Percentiles rank a stretch among this genome's conserved stretches.
Evolutionary conservation across 2,329 filamentous ascomycete species (phyloP).

Genomic region (Dothideomycetes sp.): DNA sequence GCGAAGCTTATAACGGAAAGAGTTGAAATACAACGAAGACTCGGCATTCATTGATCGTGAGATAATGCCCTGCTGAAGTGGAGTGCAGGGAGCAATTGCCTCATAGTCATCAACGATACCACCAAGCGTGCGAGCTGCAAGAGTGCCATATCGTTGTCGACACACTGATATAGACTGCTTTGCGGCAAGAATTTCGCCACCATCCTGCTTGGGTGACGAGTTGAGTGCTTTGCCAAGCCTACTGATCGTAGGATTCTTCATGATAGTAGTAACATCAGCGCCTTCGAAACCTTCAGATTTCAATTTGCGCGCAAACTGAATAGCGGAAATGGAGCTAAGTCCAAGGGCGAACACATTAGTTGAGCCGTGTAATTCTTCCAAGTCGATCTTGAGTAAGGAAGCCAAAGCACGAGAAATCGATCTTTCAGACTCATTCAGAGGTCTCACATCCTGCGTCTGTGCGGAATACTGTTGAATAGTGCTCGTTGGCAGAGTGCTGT

Average conservation of each 20-base stretch:
- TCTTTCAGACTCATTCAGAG: slow-evolving; percentile 28
- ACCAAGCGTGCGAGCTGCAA: slow-evolving; percentile 42
- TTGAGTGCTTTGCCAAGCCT: slow-evolving; percentile 28
- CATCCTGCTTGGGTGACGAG: slow-evolving; percentile 7
- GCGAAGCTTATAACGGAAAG: slow-evolving; percentile 52
- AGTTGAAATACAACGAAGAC: slow-evolving; percentile 61
- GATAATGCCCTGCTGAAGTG: slow-evolving; percentile 79
- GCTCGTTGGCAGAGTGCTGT: slow-evolving; percentile 47
- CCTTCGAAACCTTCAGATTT: slow-evolving; percentile 50
- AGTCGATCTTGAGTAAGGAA: slow-evolving; percentile 38
- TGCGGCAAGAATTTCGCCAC: slow-evolving; percentile 33
- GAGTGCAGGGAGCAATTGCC: slow-evolving; percentile 69
- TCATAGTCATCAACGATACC: slow-evolving; percentile 49
- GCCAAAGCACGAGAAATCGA: slow-evolving; percentile 45
- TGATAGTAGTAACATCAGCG: slow-evolving; percentile 54
- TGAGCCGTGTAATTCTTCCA: slow-evolving; percentile 35
- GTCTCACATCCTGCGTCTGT: slow-evolving; percentile 12
- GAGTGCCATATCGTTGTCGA: slow-evolving; percentile 47
- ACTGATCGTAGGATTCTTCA: slow-evolving; percentile 42
- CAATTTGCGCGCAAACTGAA: slow-evolving; percentile 55
- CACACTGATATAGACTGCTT: slow-evolving; percentile 53
- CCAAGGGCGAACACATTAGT: slow-evolving; percentile 77
- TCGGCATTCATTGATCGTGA: slow-evolving; percentile 52
- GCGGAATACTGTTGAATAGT: slow-evolving; percentile 43
- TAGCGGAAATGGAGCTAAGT: slow-evolving; percentile 76